Percentiles rank a stretch among this genome's conserved stretches.
Evolutionary conservation across 1,139 yeast species (phyloP).

Genomic region (Zygotorulaspora mrakii): DNA sequence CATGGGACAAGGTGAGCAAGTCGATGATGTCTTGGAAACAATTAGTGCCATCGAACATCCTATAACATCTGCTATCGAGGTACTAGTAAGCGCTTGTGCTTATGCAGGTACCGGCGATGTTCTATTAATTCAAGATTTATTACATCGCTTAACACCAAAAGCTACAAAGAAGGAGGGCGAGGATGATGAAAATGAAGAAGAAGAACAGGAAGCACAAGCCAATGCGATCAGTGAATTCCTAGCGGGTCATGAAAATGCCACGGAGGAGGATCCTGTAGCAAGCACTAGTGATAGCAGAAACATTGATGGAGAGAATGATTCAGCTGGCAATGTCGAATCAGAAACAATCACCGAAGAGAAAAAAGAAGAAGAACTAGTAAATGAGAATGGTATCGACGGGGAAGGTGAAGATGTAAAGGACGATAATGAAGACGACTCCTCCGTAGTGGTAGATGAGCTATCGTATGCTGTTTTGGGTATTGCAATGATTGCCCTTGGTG

Average conservation of each 20-base stretch:
- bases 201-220: conserved; percentile 44
- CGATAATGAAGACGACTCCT: conserved; percentile 45
- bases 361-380: conserved; percentile 19
- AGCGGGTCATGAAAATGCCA: conserved; percentile 23
- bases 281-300: conserved; percentile 5
- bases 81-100: conserved; percentile 87
- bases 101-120: conserved; percentile 99
- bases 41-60: conserved; percentile 96
- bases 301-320: conserved; percentile 22
- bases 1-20: conserved; percentile 92
- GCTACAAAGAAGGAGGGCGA: conserved; percentile 44
- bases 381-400: conserved; percentile 27
- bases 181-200: conserved; percentile 46
- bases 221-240: conserved; percentile 26
- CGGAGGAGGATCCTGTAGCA: conserved; percentile 28
- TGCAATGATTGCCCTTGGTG: conserved; percentile 96
- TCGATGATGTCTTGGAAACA: conserved; percentile 91
- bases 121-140: conserved; percentile 83
- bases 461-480: conserved; percentile 92
- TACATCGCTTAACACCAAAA: conserved; percentile 79
- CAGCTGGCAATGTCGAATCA: conserved; percentile 24
- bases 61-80: conserved; percentile 82
- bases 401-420: conserved; percentile 25
- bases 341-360: conserved; percentile 24
- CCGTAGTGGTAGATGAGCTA: conserved; percentile 46